Conservation (phyloP, 495 filamentous ascomycete genomes). For the Pyrenopolyporus hunteri region DNA sequence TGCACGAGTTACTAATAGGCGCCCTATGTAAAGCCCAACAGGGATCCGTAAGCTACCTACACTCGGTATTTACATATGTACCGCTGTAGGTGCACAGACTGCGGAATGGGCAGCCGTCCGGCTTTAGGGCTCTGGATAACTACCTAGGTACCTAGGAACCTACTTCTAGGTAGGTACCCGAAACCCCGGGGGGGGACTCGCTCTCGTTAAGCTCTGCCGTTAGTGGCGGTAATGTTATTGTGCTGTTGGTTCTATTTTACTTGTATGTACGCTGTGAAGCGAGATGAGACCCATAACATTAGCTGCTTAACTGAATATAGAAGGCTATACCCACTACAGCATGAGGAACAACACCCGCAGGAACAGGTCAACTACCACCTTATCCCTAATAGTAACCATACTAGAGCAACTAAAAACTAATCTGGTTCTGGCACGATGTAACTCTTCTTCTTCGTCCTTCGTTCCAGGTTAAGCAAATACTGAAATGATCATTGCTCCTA, state of each 20-base stretch:
- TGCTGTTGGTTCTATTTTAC: neutral
- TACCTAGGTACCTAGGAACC: too few relatives aligned
- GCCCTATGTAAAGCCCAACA: slow-evolving; percentile 2
- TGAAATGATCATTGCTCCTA: slow-evolving; percentile 29
- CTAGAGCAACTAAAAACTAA: neutral
- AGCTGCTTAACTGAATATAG: neutral
- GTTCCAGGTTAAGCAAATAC: slow-evolving; percentile 20
- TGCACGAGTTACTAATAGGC: slow-evolving; percentile 10
- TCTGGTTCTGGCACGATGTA: slow-evolving; percentile 27
- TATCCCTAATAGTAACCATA: slow-evolving; percentile 4
- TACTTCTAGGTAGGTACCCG: neutral
- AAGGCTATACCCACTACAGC: neutral
- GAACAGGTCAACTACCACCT: neutral
- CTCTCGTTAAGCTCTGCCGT: neutral
- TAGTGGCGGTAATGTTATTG: neutral
- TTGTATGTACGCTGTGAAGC: neutral
- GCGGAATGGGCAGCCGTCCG: neutral
- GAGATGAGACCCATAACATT: slow-evolving; percentile 3
- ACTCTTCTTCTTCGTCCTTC: slow-evolving; percentile 11
- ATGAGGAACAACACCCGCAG: slow-evolving; percentile 9
- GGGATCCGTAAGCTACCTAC: slow-evolving; percentile 6
- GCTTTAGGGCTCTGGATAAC: neutral
- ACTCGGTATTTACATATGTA: neutral
- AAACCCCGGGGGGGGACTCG: neutral
- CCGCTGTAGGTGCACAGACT: neutral